These are phyloP conservation scores for Podospora bellae-mahoneyi DNA, from an alignment of 495 filamentous ascomycete genomes.

Conservation along the genomic window DNA sequence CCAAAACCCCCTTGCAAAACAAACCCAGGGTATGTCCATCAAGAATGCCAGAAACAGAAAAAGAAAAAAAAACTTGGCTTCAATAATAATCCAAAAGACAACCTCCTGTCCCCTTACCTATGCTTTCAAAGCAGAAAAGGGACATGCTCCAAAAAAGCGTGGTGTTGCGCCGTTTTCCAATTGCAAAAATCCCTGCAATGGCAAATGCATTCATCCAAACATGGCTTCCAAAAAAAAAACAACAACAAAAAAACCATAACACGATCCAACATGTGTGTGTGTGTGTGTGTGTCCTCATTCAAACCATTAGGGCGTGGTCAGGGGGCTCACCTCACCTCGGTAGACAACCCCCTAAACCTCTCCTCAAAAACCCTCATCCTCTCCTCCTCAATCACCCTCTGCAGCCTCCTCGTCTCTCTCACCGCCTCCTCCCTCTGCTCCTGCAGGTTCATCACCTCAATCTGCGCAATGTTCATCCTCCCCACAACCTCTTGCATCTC, in stretches of 20 bases:
- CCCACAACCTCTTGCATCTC: slow-evolving; percentile 95
- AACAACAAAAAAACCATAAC: neutral
- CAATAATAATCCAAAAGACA: neutral
- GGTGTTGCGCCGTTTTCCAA: neutral
- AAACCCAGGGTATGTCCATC: slow-evolving; percentile 1
- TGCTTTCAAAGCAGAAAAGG: neutral
- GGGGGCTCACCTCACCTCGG: slow-evolving; percentile 19
- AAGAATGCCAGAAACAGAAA: neutral
- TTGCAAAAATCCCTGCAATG: neutral
- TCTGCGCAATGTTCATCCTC: slow-evolving; percentile 89
- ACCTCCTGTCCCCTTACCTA: neutral
- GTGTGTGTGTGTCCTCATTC: neutral
- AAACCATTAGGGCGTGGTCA: neutral
- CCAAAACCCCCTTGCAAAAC: neutral
- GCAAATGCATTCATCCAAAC: neutral
- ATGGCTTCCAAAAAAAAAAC: neutral
- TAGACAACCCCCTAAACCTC: slow-evolving; percentile 38
- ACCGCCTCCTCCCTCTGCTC: slow-evolving; percentile 88
- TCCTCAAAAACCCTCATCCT: slow-evolving; percentile 45
- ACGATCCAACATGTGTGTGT: neutral
- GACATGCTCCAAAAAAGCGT: neutral
- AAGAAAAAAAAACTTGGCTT: neutral
- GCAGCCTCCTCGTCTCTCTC: slow-evolving; percentile 72
- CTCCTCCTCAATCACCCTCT: slow-evolving; percentile 52
- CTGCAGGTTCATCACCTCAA: slow-evolving; percentile 89